A percentile compares a stretch with the other conserved stretches of the same genome.
Conservation (phyloP, 441 rosid genomes). For the Arabidopsis lyrata region DNA sequence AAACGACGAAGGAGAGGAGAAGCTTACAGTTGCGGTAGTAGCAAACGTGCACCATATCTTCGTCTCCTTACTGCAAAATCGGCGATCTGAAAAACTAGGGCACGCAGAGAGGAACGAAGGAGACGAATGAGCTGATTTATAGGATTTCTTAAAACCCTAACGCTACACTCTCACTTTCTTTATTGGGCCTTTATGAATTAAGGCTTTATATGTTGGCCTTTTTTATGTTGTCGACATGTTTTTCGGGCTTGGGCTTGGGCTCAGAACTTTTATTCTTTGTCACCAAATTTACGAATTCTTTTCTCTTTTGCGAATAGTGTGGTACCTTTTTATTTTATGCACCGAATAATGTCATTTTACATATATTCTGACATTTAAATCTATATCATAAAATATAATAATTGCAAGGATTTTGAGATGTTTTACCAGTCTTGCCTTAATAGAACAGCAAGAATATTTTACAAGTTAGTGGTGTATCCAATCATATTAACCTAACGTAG, state of each 20-base stretch:
- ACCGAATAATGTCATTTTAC: background rate
- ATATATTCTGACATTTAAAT: background rate
- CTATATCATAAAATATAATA: background rate
- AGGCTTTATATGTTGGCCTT: background rate
- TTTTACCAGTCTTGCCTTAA: slow-evolving; percentile 26
- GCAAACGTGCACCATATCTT: slow-evolving; percentile 73
- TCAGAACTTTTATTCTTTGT: background rate
- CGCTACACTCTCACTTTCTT: background rate
- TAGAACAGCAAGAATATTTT: slow-evolving; percentile 17
- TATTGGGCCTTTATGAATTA: background rate
- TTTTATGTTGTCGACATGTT: background rate
- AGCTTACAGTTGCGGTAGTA: slow-evolving; percentile 77
- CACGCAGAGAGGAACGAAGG: background rate
- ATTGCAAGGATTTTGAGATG: background rate
- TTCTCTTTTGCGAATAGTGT: background rate
- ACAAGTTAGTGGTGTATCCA: slow-evolving; percentile 1
- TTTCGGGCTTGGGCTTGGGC: background rate
- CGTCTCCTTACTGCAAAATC: slow-evolving; percentile 23
- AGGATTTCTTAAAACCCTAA: slow-evolving; percentile 37
- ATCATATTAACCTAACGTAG: slow-evolving; percentile 12
- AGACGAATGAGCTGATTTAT: slow-evolving; percentile 1
- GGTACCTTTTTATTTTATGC: too few relatives aligned
- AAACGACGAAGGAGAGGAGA: background rate
- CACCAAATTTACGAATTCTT: background rate
- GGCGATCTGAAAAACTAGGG: slow-evolving; percentile 30